A percentile compares a stretch with the other conserved stretches of the same genome.
Conservation (phyloP, 306 rosid species). For the Sicyos edulis region DNA sequence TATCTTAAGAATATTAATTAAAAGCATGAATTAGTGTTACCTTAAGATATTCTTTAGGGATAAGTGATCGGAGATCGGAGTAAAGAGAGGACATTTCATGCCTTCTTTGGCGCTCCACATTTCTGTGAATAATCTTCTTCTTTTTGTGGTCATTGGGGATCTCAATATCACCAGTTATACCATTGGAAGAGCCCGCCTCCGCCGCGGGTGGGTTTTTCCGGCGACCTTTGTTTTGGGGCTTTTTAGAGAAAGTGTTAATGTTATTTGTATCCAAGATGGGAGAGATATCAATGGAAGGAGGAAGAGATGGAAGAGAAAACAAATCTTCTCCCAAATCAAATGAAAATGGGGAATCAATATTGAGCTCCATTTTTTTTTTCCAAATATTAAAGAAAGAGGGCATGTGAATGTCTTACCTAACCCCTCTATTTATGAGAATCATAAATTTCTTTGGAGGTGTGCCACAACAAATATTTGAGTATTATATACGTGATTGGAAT, state of each 20-base stretch:
- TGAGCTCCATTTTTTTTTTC: not conserved
- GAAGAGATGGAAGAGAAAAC: not conserved
- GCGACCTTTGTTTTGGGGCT: not conserved
- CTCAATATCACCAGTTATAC: no score
- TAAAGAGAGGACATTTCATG: conserved; percentile 42
- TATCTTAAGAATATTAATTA: no score
- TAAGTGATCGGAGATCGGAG: conserved; percentile 29
- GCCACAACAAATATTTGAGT: no score
- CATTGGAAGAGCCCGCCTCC: not conserved
- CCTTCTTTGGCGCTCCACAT: conserved; percentile 43
- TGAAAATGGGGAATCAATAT: not conserved
- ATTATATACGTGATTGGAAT: no score
- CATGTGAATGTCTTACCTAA: no score
- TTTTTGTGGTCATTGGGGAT: conserved; percentile 13
- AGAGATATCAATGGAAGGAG: not conserved
- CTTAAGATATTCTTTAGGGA: conserved; percentile 37
- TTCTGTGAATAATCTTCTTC: conserved; percentile 38
- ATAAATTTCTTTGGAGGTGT: no score
- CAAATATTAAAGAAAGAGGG: no score
- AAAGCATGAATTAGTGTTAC: not conserved
- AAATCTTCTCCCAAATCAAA: not conserved
- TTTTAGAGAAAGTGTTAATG: not conserved
- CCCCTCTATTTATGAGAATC: no score
- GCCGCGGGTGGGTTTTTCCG: not conserved
- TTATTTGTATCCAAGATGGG: no score